phyloP scores from a whole-genome alignment of 2,329 filamentous ascomycete genomes.

The Calycina marina region DNA sequence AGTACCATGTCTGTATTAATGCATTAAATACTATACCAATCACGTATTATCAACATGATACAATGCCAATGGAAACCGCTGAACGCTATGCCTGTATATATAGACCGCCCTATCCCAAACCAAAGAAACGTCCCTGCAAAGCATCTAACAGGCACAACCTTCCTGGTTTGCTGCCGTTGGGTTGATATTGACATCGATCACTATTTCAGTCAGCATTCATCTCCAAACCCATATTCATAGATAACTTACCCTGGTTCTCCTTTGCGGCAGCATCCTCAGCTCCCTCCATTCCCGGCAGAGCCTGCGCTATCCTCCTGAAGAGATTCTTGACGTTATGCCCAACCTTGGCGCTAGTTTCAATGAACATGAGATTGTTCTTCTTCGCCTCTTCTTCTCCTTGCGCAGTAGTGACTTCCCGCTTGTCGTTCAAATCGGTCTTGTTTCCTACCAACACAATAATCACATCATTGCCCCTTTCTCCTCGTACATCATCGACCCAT shows the following conservation, averaged over 20 bases:
- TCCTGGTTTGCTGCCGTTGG: conserved; percentile 55
- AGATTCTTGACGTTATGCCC: conserved; percentile 96
- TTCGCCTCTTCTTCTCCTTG: conserved; percentile 97
- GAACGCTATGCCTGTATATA: conserved; percentile 22
- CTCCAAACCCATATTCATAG: neutral
- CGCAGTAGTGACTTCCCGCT: conserved; percentile 89
- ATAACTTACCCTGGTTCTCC: conserved; percentile 57
- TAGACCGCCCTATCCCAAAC: conserved; percentile 15
- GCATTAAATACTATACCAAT: no score
- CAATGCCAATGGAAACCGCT: conserved; percentile 19
- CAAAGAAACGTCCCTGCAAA: conserved; percentile 7
- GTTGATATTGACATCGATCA: conserved; percentile 89
- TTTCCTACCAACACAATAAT: conserved; percentile 98
- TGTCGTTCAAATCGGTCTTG: conserved; percentile 98
- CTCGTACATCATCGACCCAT: conserved; percentile 97
- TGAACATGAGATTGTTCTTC: conserved; percentile 96
- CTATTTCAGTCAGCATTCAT: conserved; percentile 28
- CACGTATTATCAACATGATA: conserved; percentile 23
- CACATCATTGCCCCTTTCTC: conserved; percentile 93
- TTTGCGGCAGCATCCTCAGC: conserved; percentile 63
- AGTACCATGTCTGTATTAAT: no score
- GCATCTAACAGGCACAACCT: conserved; percentile 48
- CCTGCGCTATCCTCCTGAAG: conserved; percentile 96
- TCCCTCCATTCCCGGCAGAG: conserved; percentile 93
- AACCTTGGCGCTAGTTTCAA: conserved; percentile 95